Evolutionary conservation across 176 grass and related monocot species (phyloP), one percentile per base, ranked within the genome.

Genomic region (Zea luxurians): DNA sequence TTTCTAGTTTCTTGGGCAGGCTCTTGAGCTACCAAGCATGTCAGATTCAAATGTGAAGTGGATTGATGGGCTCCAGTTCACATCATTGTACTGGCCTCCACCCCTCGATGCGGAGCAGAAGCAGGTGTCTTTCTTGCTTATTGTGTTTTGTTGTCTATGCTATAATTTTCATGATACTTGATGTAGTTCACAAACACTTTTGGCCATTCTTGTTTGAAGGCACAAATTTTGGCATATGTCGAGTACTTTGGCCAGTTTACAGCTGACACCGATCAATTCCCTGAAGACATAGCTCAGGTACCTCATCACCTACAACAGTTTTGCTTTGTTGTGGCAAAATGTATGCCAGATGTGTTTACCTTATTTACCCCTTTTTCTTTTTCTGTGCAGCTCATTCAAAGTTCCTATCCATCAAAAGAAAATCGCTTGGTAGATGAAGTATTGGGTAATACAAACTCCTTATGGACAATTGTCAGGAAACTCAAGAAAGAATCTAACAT

Each of bases 201-300:
- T 12, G 53, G 59, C 77, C 43, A 1, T 72, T 60, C 64, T 79
- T 87, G 59, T 84, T n/a, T 83, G 61, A 85, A 99, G 96, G 96
- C 83, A 84, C 96, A 99, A 95, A 90, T 89, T 83, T 70, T 91
- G 82, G 96, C 96, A 78, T 99, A 96, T 81, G 92, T 99, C 67
- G 92, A 99, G 86, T 99, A 93, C 78, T 93, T 99, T 87, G 96
- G 90, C 66, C 96, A 99, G 80, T 99, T 99, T 78, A 95, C 96
- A 74, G 77, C 90, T 68, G 96, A 99, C 9, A 89, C 85, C 2
- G 96, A 99, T 75, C 89, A 93, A 81, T 99, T 99, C 82, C 90
- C 92, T 27, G 96, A 96, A 86, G 96, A 99, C 84, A 20, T 96
- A 91, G 90, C 90, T 84, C 96, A 99, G 92, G 96, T 96, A 89